Evolutionary conservation across 2,329 filamentous ascomycete genomes (phyloP), one percentile per base, ranked within the genome.

Genomic region (Aureobasidium subglaciale): DNA sequence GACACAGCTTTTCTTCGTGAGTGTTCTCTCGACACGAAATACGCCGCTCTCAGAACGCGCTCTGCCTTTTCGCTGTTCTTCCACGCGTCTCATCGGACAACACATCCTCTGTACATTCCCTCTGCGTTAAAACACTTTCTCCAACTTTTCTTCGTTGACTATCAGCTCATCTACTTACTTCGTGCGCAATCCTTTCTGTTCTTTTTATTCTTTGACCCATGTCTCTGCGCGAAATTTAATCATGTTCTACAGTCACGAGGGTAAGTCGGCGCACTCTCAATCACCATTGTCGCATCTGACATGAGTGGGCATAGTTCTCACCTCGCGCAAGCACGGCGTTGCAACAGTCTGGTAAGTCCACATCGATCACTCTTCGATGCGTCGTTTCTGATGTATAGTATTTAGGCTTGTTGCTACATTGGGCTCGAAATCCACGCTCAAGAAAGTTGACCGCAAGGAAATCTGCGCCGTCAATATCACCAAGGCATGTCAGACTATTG

Each of bases 221-320:
- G 34, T 30, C 34, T 40, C 3, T 5, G 15, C 24, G 10, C 10
- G 34, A 18, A 18, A 20, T 5, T 32, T 50, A 4, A 69, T 32
- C 63, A 96, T 96, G 91, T 96, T 96, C 69, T 97, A 96, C 75
- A 95, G 88, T 64, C 89, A 96, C 73, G 91, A 96, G 73, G 89
- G 92, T 93, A 76, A 67, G 85, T n/a, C 32, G 4, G 20, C 16
- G 10, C 18, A 13, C 9, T 4, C 15, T n/a, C 38, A 13, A 18
- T 20, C 25, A 20, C 29, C 15, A 32, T 18, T 8, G 27, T 10
- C 24, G 24, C 20, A 27, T 41, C 41, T 38, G 24, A 37, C 16
- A 13, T 45, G 34, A 49, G 48, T 48, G 56, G 38, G 49, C 22
- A 32, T 27, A 84, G 82, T 99, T 58, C 82, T 99, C 55, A 93